These are phyloP conservation scores for Cardiosporidium cionae DNA, from an alignment of 169 alveolate species.

Conservation along the genomic window DNA sequence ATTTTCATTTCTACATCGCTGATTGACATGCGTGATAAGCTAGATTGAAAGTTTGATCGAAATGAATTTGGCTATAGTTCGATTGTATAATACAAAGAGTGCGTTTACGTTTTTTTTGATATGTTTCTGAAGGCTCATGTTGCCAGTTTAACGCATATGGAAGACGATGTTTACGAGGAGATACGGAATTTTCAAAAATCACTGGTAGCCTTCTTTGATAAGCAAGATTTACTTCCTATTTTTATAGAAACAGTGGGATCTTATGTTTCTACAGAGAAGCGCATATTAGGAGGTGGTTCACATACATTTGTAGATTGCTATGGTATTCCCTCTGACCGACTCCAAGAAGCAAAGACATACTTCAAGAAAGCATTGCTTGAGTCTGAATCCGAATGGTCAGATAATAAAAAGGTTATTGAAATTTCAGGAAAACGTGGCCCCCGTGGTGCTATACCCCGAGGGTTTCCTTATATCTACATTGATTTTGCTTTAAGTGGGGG, in stretches of 20 bases:
- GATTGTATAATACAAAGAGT: background rate
- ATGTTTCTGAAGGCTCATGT: slow-evolving; percentile 3
- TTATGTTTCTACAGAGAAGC: slow-evolving; percentile 1
- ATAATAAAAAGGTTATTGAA: slow-evolving; percentile 8
- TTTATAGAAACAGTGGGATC: slow-evolving; percentile 13
- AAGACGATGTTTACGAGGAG: slow-evolving; percentile 7
- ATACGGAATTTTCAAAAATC: slow-evolving; percentile 12
- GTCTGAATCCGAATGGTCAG: slow-evolving; percentile 10
- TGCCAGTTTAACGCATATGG: background rate
- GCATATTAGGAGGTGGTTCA: background rate
- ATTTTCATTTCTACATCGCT: background rate
- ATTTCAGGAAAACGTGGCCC: slow-evolving; percentile 4
- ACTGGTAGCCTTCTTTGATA: background rate
- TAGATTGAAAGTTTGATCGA: background rate
- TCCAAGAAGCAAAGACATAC: slow-evolving; percentile 7
- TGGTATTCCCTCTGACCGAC: background rate
- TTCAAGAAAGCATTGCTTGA: slow-evolving; percentile 19
- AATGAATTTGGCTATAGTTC: background rate
- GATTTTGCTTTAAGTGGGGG: slow-evolving; percentile 23
- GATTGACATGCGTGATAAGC: background rate
- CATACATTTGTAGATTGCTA: slow-evolving; percentile 11
- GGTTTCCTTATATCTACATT: slow-evolving; percentile 14
- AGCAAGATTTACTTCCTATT: background rate
- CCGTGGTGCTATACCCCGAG: slow-evolving; percentile 8
- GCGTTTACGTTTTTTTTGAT: background rate